Evolutionary conservation across 257 asterid species (phyloP).

Genomic region (Marsdenia floribunda): DNA sequence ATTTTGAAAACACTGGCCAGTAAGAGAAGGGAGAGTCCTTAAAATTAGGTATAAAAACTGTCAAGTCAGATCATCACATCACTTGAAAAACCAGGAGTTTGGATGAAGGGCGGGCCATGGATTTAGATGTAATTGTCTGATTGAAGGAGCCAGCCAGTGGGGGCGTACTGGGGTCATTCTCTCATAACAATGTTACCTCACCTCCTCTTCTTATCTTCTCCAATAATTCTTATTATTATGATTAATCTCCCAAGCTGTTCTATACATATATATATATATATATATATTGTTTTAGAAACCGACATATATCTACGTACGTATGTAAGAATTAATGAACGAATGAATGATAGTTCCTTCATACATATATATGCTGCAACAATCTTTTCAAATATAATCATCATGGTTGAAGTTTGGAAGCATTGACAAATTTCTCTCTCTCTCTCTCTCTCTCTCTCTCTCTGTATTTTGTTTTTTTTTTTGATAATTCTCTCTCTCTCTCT

Average conservation of each 20-base stretch:
- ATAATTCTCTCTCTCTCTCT: no score
- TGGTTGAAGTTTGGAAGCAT: constrained; percentile 1
- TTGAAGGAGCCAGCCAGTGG: no score
- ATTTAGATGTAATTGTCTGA: constrained; percentile 3
- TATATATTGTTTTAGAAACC: neutral
- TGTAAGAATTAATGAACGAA: no score
- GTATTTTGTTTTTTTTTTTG: no score
- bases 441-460: no score
- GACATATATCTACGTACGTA: neutral
- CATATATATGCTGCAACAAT: neutral
- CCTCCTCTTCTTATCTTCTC: neutral
- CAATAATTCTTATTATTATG: neutral
- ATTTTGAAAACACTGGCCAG: no score
- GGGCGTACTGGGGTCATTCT: neutral
- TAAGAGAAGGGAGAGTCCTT: no score
- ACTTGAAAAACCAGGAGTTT: neutral
- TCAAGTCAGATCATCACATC: neutral
- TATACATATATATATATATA: no score
- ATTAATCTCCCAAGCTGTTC: neutral
- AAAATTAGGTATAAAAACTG: neutral
- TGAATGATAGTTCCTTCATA: neutral
- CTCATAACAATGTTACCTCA: constrained; percentile 1
- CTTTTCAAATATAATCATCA: neutral
- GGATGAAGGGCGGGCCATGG: neutral
- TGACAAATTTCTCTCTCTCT: no score